Evolutionary conservation across 2,329 filamentous ascomycete species (phyloP).

Genomic region (Drechslerella coelobrocha): DNA sequence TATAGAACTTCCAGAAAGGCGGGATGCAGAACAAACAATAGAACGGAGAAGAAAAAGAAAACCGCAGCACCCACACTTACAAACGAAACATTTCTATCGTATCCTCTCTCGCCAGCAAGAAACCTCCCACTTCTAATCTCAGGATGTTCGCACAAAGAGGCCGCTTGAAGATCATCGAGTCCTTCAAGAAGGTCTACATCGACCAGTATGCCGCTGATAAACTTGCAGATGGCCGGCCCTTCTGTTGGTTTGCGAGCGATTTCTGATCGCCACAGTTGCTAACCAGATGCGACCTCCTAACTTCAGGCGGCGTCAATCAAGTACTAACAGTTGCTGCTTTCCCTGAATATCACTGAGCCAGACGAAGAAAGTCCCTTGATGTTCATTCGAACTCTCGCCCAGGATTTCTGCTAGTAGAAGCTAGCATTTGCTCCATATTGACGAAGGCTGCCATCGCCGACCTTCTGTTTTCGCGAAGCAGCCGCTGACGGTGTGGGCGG

Average conservation of each 20-base stretch:
- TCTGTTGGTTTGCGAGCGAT: constrained; percentile 22
- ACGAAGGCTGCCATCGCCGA: constrained; percentile 48
- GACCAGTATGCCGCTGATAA: constrained; percentile 16
- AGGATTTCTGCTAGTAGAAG: constrained; percentile 28
- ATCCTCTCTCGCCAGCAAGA: neutral
- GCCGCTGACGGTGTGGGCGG: constrained; percentile 20
- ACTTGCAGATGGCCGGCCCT: constrained; percentile 2
- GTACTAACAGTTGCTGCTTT: constrained; percentile 26
- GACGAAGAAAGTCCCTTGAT: constrained; percentile 44
- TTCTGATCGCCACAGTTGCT: constrained; percentile 23
- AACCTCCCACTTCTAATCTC: no score
- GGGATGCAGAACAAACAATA: constrained; percentile 22
- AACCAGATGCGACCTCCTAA: constrained; percentile 19
- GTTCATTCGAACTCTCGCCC: constrained; percentile 23
- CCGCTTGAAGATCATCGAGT: constrained; percentile 34
- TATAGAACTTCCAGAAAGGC: constrained; percentile 50
- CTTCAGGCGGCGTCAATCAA: constrained; percentile 19
- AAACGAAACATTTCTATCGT: no score
- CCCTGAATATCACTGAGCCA: constrained; percentile 49
- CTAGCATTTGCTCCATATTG: constrained; percentile 29
- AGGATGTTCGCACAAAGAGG: constrained; percentile 5
- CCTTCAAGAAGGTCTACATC: constrained; percentile 44
- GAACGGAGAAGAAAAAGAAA: neutral
- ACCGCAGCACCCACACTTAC: no score
- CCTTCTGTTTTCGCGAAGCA: constrained; percentile 45